These are phyloP conservation scores for Cyclotella kingstonii DNA, from an alignment of 108 stramenopile species.

Conservation along the genomic window DNA sequence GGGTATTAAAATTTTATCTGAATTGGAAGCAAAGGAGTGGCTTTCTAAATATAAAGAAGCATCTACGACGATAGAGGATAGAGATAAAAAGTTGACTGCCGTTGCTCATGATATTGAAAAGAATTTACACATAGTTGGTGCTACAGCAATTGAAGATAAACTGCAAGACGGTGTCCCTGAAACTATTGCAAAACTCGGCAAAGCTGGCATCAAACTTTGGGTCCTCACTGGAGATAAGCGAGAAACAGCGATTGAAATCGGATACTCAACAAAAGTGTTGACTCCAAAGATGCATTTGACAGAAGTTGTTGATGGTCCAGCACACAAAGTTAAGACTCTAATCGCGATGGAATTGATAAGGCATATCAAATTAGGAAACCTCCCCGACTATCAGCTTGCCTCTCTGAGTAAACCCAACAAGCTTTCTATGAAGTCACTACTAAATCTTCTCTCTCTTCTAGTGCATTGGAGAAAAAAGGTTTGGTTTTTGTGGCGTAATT, in stretches of 20 bases:
- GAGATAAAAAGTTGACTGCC: conserved; percentile 66
- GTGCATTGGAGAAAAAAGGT: conserved; percentile 22
- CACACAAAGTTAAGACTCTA: conserved; percentile 55
- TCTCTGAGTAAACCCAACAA: conserved; percentile 40
- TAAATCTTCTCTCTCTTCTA: conserved; percentile 15
- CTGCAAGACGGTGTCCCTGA: conserved; percentile 94
- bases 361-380: conserved; percentile 77
- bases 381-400: conserved; percentile 66
- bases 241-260: conserved; percentile 98
- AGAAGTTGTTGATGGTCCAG: conserved; percentile 75
- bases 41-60: conserved; percentile 66
- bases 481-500: conserved; percentile 24
- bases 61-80: conserved; percentile 73
- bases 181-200: conserved; percentile 87
- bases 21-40: conserved; percentile 82
- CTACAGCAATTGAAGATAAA: conserved; percentile 97
- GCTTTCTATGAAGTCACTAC: conserved; percentile 29
- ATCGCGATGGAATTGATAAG: conserved; percentile 85
- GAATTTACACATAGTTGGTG: conserved; percentile 88
- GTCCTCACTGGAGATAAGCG: conserved; percentile 98
- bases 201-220: conserved; percentile 96
- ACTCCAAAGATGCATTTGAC: conserved; percentile 90
- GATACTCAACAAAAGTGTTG: conserved; percentile 89
- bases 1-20: conserved; percentile 77
- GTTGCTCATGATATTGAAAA: conserved; percentile 82